These are phyloP conservation scores for Fusarium chaquense DNA, from an alignment of 2,329 filamentous ascomycete genomes.

Conservation along the genomic window DNA sequence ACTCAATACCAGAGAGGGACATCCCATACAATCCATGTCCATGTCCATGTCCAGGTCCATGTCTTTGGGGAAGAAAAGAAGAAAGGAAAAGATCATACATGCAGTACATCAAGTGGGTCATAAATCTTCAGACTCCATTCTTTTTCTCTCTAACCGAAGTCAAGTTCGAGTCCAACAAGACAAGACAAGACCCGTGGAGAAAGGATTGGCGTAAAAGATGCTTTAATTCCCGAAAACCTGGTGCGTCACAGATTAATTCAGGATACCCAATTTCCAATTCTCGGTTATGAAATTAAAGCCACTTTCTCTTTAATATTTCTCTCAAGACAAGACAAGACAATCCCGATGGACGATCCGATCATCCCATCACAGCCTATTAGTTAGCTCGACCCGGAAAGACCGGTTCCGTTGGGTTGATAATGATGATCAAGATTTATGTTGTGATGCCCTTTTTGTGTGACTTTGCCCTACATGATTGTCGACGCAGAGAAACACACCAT, in stretches of 20 bases:
- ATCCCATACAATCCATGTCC: background rate
- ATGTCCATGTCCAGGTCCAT: background rate
- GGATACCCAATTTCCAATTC: conserved; percentile 2
- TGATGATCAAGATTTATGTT: conserved; percentile 6
- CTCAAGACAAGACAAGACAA: background rate
- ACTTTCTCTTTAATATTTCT: conserved; percentile 18
- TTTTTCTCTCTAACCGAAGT: conserved; percentile 4
- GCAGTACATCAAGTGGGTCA: conserved; percentile 8
- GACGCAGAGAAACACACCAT: conserved; percentile 26
- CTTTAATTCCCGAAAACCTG: conserved; percentile 38
- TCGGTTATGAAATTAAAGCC: conserved; percentile 36
- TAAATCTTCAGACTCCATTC: conserved; percentile 28
- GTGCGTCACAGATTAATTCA: conserved; percentile 36
- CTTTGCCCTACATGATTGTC: conserved; percentile 16
- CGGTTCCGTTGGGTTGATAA: conserved; percentile 12
- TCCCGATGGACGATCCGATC: conserved; percentile 4
- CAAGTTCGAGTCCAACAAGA: background rate
- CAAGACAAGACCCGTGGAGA: conserved; percentile 30
- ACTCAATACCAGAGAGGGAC: background rate
- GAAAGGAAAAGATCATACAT: background rate
- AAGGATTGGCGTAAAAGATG: background rate
- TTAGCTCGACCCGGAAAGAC: conserved; percentile 16
- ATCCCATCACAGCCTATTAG: background rate
- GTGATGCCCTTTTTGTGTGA: conserved; percentile 10
- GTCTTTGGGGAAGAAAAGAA: background rate